A percentile compares a stretch with the other conserved stretches of the same genome.
Conservation (phyloP, 2,329 filamentous ascomycete genomes). For the Pestalotiopsis sp. region DNA sequence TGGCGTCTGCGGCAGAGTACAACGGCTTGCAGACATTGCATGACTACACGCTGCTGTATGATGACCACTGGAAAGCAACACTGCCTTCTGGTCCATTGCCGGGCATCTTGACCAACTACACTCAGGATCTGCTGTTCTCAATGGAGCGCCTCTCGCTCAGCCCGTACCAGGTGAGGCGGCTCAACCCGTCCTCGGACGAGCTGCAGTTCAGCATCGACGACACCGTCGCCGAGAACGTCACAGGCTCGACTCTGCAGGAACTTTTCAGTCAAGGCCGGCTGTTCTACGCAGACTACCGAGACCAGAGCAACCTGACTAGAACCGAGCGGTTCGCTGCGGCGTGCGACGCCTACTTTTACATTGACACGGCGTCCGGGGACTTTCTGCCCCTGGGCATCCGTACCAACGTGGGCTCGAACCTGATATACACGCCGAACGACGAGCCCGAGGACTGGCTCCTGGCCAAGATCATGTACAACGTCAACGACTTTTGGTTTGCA, state of each 20-base stretch:
- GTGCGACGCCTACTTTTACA: slow-evolving; percentile 50
- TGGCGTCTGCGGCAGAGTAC: neutral
- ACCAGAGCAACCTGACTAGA: slow-evolving; percentile 30
- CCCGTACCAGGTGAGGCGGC: slow-evolving; percentile 39
- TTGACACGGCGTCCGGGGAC: slow-evolving; percentile 38
- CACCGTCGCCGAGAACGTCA: slow-evolving; percentile 29
- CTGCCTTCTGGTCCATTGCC: slow-evolving; percentile 36
- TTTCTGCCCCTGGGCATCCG: slow-evolving; percentile 50
- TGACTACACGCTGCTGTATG: slow-evolving; percentile 44
- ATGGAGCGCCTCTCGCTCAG: slow-evolving; percentile 49
- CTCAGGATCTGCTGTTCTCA: slow-evolving; percentile 47
- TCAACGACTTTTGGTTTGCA: slow-evolving; percentile 48
- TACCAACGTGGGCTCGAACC: slow-evolving; percentile 41
- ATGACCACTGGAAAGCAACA: slow-evolving; percentile 40
- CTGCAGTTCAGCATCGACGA: slow-evolving; percentile 41
- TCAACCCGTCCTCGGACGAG: slow-evolving; percentile 29
- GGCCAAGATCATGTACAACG: slow-evolving; percentile 52
- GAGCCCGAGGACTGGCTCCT: slow-evolving; percentile 48
- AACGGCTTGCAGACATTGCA: slow-evolving; percentile 23
- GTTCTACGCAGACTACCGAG: slow-evolving; percentile 44
- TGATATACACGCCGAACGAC: slow-evolving; percentile 51
- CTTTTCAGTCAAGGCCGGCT: slow-evolving; percentile 40
- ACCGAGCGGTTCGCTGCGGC: slow-evolving; percentile 38
- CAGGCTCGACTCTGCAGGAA: slow-evolving; percentile 31
- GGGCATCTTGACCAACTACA: slow-evolving; percentile 46